Conservation (phyloP, 2,329 filamentous ascomycete genomes). For the Chrysoporthe puriensis region DNA sequence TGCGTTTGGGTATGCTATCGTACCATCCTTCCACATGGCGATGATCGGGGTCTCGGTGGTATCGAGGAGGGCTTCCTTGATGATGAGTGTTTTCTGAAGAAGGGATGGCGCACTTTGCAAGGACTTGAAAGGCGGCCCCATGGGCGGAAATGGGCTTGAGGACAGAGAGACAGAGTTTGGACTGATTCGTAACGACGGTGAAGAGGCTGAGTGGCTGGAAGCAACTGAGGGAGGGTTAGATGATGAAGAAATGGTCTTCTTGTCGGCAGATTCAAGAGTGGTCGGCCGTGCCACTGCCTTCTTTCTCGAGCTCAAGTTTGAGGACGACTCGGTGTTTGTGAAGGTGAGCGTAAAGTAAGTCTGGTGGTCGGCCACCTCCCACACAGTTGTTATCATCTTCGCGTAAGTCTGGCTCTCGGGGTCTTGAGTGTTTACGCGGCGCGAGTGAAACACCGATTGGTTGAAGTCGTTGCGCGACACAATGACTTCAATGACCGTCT, state of each 20-base stretch:
- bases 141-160: constrained; percentile 65
- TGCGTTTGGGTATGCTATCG: constrained; percentile 73
- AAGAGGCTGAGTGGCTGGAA: constrained; percentile 51
- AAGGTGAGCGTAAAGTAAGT: constrained; percentile 77
- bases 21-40: constrained; percentile 81
- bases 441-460: constrained; percentile 42
- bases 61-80: constrained; percentile 79
- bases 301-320: constrained; percentile 39
- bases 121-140: constrained; percentile 64
- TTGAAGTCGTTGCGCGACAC: constrained; percentile 56
- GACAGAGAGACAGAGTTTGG: constrained; percentile 59
- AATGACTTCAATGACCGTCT: constrained; percentile 70
- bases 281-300: constrained; percentile 45
- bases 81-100: constrained; percentile 71
- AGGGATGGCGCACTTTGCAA: constrained; percentile 64
- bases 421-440: constrained; percentile 39
- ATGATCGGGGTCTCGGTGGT: constrained; percentile 75
- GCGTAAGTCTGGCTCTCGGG: constrained; percentile 56
- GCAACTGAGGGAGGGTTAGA: constrained; percentile 50
- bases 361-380: constrained; percentile 68
- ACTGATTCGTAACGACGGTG: constrained; percentile 49
- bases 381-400: constrained; percentile 78
- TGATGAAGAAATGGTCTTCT: constrained; percentile 47
- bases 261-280: constrained; percentile 51
- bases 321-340: constrained; percentile 58